Base-by-base conservation (phyloP, 768 basidiomycete species). In the Kwoniella dendrophila region DNA sequence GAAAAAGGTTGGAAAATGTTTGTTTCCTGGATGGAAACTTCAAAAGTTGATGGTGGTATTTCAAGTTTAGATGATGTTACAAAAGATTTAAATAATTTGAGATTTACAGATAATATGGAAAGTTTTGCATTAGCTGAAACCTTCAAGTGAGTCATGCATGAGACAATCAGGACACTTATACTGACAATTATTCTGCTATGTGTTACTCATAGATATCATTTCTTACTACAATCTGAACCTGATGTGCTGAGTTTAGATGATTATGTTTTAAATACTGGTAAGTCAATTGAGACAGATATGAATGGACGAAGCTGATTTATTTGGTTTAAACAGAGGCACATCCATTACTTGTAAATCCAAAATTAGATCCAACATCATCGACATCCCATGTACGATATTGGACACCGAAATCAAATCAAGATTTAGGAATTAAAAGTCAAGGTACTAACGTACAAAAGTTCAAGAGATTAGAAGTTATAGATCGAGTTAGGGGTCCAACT, bases 1-100 rank as follows among this genome's bases (percentile, higher is more conserved):
- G 80, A 82, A 47, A 70, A 71, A 18, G 82, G 81, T 7, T 82
- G 82, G 82, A 71, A 75, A 58, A 82, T 82, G 82, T 82, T 82
- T 52, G 70, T 70, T 3, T 70, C 74, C 14, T 81, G 79, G 78
- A 70, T 75, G 55, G 44, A 66, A 8, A 55, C 63, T 2, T 60
- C 72, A 16, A 73, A 75, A 44, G 73, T 72, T 32, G 56, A 63
- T 0, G 71, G 70, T 11, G 81, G 81, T 0, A 70, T 81, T 20
- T 73, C 74, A 10, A 71, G 73, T 27, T 56, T 82, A 12, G 36
- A 58, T 3, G 79, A 82, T 59, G 80, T 81, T 3, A 76, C 76
- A 14, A 34, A 55, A n/a, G 24, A 52, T 12, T 14, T 27, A 27
- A 41, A 48, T 18, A 14, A 61, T n/a, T 2, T 62, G 29, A 44